Evolutionary conservation across 192 early-diverging fungal genomes (phyloP).

Genomic region (Backusella tuberculispora): DNA sequence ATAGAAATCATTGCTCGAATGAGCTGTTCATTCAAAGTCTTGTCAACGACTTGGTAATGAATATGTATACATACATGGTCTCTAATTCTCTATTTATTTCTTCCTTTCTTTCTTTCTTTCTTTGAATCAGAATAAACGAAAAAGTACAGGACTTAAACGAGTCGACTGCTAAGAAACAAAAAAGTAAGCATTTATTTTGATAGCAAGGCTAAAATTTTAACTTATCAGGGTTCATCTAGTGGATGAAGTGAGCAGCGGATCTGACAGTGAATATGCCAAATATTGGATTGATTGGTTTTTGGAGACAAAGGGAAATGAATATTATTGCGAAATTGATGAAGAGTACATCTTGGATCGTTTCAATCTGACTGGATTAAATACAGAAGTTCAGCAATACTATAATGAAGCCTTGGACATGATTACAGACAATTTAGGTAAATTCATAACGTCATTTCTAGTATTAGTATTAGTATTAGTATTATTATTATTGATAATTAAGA

Average conservation of each 20-base stretch:
- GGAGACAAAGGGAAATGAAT: conserved; percentile 89
- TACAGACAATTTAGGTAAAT: conserved; percentile 77
- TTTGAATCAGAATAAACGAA: conserved; percentile 15
- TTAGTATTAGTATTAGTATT: too few species aligned
- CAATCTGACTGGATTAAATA: conserved; percentile 90
- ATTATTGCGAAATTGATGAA: conserved; percentile 97
- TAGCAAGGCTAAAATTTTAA: neutral
- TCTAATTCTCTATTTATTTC: neutral
- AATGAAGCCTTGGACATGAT: conserved; percentile 87
- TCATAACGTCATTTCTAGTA: neutral
- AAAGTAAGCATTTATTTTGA: neutral
- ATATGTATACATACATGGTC: conserved; percentile 14
- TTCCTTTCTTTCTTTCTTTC: neutral
- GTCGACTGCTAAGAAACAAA: conserved; percentile 21
- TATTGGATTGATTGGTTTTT: conserved; percentile 97
- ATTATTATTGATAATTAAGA: neutral
- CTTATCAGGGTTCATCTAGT: conserved; percentile 31
- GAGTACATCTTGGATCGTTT: conserved; percentile 96
- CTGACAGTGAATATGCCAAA: conserved; percentile 62
- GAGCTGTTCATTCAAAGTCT: conserved; percentile 14
- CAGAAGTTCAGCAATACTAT: conserved; percentile 86
- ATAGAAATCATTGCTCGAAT: conserved; percentile 3
- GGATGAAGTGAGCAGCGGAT: conserved; percentile 59
- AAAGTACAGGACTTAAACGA: conserved; percentile 17
- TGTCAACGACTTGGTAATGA: neutral